These are phyloP conservation scores for Didymella pinodella DNA, from an alignment of 2,329 filamentous ascomycete genomes.

Conservation along the genomic window DNA sequence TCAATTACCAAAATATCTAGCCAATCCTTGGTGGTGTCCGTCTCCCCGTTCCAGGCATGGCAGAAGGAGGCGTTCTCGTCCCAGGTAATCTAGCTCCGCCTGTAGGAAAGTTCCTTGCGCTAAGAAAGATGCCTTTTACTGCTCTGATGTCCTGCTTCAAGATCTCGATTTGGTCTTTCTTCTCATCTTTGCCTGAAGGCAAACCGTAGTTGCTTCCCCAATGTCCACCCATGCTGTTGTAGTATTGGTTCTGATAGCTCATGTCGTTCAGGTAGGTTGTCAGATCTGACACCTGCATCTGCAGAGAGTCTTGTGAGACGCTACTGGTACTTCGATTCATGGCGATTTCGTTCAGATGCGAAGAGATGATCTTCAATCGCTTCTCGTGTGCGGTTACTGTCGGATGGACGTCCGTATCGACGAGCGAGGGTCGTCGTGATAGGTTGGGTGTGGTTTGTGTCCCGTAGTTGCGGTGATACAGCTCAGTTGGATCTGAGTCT, in stretches of 20 bases:
- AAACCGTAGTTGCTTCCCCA: conserved; percentile 35
- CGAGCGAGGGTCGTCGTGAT: conserved; percentile 50
- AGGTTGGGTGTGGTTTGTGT: conserved; percentile 73
- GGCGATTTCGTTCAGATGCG: conserved; percentile 61
- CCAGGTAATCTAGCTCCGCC: conserved; percentile 30
- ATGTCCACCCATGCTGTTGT: conserved; percentile 54
- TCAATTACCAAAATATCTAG: not conserved
- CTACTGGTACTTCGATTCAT: conserved; percentile 59
- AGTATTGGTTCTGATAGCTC: conserved; percentile 50
- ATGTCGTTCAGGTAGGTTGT: conserved; percentile 67
- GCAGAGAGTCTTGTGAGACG: conserved; percentile 59
- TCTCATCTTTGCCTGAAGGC: conserved; percentile 60
- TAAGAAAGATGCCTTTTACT: conserved; percentile 80
- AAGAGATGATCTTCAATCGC: conserved; percentile 60
- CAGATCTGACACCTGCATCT: conserved; percentile 61
- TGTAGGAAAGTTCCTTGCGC: conserved; percentile 72
- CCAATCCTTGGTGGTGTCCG: conserved; percentile 12
- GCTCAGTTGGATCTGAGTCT: conserved; percentile 73
- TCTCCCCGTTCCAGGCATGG: conserved; percentile 32
- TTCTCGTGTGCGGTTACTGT: conserved; percentile 52
- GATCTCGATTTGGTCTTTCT: conserved; percentile 74
- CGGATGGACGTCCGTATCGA: conserved; percentile 35
- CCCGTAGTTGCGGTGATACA: conserved; percentile 82
- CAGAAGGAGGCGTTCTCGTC: conserved; percentile 15
- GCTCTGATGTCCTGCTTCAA: conserved; percentile 78